phyloP scores from a whole-genome alignment of 495 filamentous ascomycete species.

The Cercophora samala region DNA sequence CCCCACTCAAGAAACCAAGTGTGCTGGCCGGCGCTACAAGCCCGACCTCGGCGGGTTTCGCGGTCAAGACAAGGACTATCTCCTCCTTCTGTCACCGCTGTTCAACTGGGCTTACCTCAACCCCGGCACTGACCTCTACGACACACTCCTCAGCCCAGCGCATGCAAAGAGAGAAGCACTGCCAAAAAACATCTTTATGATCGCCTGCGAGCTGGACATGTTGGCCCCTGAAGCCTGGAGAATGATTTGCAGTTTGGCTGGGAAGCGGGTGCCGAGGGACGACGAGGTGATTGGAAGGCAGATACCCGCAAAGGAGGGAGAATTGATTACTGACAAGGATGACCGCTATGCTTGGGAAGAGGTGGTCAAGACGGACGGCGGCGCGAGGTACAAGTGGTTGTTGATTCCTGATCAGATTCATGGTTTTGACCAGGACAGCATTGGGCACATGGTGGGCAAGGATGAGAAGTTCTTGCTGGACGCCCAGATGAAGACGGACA shows the following conservation, averaged over 20 bases:
- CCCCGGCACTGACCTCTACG: slow-evolving; percentile 17
- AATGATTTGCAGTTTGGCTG: slow-evolving; percentile 35
- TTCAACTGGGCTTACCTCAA: slow-evolving; percentile 39
- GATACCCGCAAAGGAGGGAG: slow-evolving; percentile 20
- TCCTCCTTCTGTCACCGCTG: slow-evolving; percentile 18
- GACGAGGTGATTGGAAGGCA: slow-evolving; percentile 20
- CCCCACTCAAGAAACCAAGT: slow-evolving; percentile 18
- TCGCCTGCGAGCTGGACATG: slow-evolving; percentile 53
- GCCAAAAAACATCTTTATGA: slow-evolving; percentile 42
- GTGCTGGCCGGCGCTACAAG: slow-evolving; percentile 33
- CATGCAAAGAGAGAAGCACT: slow-evolving; percentile 30
- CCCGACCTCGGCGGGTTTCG: slow-evolving; percentile 32
- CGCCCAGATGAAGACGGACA: slow-evolving; percentile 33
- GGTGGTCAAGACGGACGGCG: slow-evolving; percentile 19
- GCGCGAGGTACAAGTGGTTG: slow-evolving; percentile 35
- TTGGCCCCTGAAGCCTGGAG: slow-evolving; percentile 36
- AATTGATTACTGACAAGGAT: slow-evolving; percentile 30
- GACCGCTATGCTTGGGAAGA: slow-evolving; percentile 39
- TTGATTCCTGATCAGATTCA: slow-evolving; percentile 42
- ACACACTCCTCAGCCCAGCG: slow-evolving; percentile 34
- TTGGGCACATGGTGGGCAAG: slow-evolving; percentile 8
- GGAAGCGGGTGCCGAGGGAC: slow-evolving; percentile 18
- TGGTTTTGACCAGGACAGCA: slow-evolving; percentile 35
- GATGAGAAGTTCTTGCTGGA: slow-evolving; percentile 28
- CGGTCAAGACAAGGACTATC: slow-evolving; percentile 22